Evolutionary conservation across 768 basidiomycete genomes (phyloP), one percentile per base, ranked within the genome.

Genomic region (Mrakia gelida): DNA sequence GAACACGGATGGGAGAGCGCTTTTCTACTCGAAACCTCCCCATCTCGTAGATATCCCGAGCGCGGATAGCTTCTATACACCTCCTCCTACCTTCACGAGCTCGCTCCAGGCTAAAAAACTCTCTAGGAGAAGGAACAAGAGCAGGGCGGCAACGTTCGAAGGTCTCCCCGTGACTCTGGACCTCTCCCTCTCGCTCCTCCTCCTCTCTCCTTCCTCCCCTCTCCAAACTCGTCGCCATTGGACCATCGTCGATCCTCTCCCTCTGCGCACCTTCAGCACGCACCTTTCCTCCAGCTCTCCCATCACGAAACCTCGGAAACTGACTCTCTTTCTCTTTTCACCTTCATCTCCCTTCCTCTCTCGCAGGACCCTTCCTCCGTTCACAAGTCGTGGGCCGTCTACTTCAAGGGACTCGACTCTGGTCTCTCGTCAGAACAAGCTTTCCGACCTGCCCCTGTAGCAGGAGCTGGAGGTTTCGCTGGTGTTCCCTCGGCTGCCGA

Each of bases 351-450:
- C 62, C 28, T n/a, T 15, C 16, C 15, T 84, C n/a, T n/a, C n/a
- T n/a, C n/a, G n/a, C 88, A 92, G 86, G 94, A 99, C 85, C 93
- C 94, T 62, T 88, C 89, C 80, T 91, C 92, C 30, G 97, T 99
- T 0, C 97, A 99, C 86, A 87, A 89, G 0, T 97, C 95, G 6
- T 99, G 97, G 97, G 88, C 92, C 79, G 88, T 90, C 73, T 99
- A 99, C 86, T 99, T 99, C 83, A 88, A 91, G 4, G 96, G 93
- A 59, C 88, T 98, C 84, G 95, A 96, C 82, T 91, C 91, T 81
- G 97, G 97, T 67, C 83, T 98, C 15, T 86, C 84, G 0, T 85
- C 85, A 0, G 81, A 82, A 18, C 82, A 93, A 81, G 93, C 97
- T 4, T 98, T 94, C 87, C 89, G 90, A 76, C 90, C 92, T 9